Evolutionary conservation across 1,284 basidiomycete species (phyloP).

Genomic region (Malassezia equina): DNA sequence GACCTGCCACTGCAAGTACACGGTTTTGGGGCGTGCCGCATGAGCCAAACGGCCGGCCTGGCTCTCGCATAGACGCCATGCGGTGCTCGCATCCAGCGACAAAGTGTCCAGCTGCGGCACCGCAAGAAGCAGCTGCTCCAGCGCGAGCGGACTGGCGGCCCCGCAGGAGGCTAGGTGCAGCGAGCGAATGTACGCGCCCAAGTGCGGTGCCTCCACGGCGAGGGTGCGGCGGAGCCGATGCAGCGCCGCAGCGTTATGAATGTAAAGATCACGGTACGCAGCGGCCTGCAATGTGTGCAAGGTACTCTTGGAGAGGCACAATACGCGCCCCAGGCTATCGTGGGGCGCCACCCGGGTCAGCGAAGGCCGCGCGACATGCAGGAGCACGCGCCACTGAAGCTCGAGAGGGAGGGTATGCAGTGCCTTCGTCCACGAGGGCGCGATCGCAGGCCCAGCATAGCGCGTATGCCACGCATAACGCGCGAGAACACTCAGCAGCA

Average conservation of each 20-base stretch:
- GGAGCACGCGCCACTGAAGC: conserved; percentile 2
- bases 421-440: background rate
- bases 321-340: background rate
- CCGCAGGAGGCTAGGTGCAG: background rate
- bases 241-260: background rate
- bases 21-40: background rate
- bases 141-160: background rate
- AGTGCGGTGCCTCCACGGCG: background rate
- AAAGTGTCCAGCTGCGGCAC: background rate
- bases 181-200: background rate
- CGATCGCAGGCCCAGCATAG: background rate
- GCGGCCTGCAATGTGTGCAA: background rate
- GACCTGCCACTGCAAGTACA: background rate
- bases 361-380: background rate
- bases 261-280: conserved; percentile 1
- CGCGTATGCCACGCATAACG: background rate
- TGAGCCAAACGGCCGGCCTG: background rate
- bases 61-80: conserved; percentile 1
- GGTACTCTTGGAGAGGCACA: background rate
- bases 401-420: conserved; percentile 5
- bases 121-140: conserved; percentile 10
- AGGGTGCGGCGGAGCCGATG: conserved; percentile 10
- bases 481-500: background rate
- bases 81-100: background rate
- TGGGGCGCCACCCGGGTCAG: background rate